These are phyloP conservation scores for Boletales sp. DNA, from an alignment of 768 basidiomycete genomes.

Conservation along the genomic window DNA sequence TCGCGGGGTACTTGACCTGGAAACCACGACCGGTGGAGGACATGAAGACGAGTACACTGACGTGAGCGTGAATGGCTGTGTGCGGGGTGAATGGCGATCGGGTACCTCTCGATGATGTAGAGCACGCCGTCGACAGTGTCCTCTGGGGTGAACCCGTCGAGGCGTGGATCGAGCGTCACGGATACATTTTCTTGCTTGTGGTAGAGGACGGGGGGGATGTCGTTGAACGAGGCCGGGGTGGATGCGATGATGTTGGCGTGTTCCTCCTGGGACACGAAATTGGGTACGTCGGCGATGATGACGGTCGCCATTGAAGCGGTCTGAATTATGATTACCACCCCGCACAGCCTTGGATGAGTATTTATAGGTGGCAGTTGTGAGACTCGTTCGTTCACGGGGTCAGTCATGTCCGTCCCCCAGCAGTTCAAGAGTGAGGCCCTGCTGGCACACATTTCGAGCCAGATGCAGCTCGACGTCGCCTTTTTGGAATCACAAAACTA, in stretches of 20 bases:
- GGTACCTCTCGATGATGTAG: conserved; percentile 83
- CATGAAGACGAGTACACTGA: conserved; percentile 75
- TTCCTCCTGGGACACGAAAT: conserved; percentile 58
- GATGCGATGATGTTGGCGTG: conserved; percentile 64
- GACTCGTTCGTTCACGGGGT: neutral
- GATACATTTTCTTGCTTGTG: conserved; percentile 72
- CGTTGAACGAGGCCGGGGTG: conserved; percentile 79
- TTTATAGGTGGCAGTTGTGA: conserved; percentile 3
- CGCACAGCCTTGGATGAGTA: conserved; percentile 13
- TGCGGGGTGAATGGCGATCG: conserved; percentile 1
- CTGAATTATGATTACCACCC: too few relatives aligned
- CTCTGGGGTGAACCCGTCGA: conserved; percentile 53
- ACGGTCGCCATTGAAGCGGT: conserved; percentile 14
- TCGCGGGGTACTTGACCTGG: conserved; percentile 81
- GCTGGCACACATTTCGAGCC: conserved; percentile 52
- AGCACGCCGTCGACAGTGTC: conserved; percentile 62
- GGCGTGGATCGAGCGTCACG: conserved; percentile 63
- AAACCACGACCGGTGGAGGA: conserved; percentile 69
- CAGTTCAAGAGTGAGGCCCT: conserved; percentile 32
- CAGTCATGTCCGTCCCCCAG: conserved; percentile 14
- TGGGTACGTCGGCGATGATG: conserved; percentile 40
- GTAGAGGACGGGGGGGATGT: conserved; percentile 80
- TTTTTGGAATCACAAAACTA: conserved; percentile 56
- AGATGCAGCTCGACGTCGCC: conserved; percentile 53
- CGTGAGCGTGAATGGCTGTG: conserved; percentile 3